Percentiles rank a stretch among this genome's conserved stretches.
phyloP scores from a whole-genome alignment of 306 rosid species.

The Dryas alaskensis region DNA sequence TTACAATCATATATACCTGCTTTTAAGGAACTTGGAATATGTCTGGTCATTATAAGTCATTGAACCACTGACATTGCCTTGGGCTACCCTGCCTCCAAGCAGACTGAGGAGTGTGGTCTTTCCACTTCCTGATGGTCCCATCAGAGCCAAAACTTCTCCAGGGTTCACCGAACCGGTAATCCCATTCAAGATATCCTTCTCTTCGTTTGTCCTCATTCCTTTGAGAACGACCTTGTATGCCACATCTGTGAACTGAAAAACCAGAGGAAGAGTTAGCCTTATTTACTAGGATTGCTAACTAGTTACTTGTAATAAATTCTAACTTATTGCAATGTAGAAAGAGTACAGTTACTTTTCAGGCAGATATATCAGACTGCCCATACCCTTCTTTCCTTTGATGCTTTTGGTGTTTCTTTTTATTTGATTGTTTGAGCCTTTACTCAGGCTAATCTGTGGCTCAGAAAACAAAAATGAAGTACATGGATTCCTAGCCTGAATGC shows the following conservation, averaged over 20 bases:
- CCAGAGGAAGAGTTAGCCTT: conserved; percentile 5
- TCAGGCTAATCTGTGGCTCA: conserved; percentile 19
- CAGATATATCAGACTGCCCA: conserved; percentile 29
- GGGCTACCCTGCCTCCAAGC: conserved; percentile 68
- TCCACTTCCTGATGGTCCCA: conserved; percentile 99
- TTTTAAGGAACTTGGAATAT: conserved; percentile 78
- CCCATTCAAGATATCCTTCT: conserved; percentile 82
- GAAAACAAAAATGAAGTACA: neutral
- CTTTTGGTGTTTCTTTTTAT: conserved; percentile 13
- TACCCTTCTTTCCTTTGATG: conserved; percentile 56
- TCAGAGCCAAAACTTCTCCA: conserved; percentile 90
- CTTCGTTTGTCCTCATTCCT: conserved; percentile 61
- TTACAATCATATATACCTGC: conserved; percentile 49
- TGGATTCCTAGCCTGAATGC: conserved; percentile 31
- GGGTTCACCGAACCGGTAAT: conserved; percentile 81
- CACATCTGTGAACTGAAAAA: conserved; percentile 77
- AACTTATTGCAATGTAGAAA: conserved; percentile 6
- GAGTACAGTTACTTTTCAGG: neutral
- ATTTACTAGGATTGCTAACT: conserved; percentile 3
- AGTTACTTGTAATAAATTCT: neutral
- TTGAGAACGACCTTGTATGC: conserved; percentile 68
- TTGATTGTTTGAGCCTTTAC: conserved; percentile 18
- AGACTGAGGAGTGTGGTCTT: conserved; percentile 79
- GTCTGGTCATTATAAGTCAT: conserved; percentile 75
- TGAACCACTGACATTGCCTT: conserved; percentile 51